Evolutionary conservation across 331 rosid species (phyloP).

Genomic region (Arachis monticola): DNA sequence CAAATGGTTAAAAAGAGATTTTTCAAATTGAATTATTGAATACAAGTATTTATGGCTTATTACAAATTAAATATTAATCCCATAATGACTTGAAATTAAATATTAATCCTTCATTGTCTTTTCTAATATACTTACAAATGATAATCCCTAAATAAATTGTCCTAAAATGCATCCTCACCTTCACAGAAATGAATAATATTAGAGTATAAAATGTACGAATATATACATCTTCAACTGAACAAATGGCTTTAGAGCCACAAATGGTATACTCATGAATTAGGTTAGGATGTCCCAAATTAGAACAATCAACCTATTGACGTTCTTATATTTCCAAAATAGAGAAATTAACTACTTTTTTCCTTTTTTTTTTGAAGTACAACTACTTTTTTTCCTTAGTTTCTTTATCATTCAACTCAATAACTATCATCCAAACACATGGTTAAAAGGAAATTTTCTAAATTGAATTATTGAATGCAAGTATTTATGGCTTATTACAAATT

Average conservation of each 20-base stretch:
- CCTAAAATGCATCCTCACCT: slow-evolving; percentile 55
- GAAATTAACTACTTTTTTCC: too few relatives aligned
- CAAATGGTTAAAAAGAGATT: too few relatives aligned
- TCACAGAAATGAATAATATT: slow-evolving; percentile 46
- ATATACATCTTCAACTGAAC: slow-evolving; percentile 24
- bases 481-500: too few relatives aligned
- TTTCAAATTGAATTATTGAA: too few relatives aligned
- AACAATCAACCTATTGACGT: slow-evolving; percentile 65
- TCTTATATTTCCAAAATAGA: slow-evolving; percentile 46
- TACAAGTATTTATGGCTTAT: too few relatives aligned
- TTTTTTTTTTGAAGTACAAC: too few relatives aligned
- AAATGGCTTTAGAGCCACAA: slow-evolving; percentile 60
- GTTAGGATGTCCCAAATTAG: slow-evolving; percentile 90
- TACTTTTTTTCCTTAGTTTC: too few relatives aligned
- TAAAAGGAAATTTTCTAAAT: too few relatives aligned
- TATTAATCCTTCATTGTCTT: slow-evolving; percentile 41
- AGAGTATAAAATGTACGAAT: too few relatives aligned
- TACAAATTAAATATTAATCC: slow-evolving; percentile 49
- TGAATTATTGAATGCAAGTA: too few relatives aligned
- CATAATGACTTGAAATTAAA: slow-evolving; percentile 81
- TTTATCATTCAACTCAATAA: too few relatives aligned
- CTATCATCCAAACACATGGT: too few relatives aligned
- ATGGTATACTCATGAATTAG: slow-evolving; percentile 64
- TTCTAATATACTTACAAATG: slow-evolving; percentile 14
- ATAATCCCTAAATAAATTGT: slow-evolving; percentile 33